phyloP scores from a whole-genome alignment of 768 basidiomycete genomes.

The Lactifluus volemus region DNA sequence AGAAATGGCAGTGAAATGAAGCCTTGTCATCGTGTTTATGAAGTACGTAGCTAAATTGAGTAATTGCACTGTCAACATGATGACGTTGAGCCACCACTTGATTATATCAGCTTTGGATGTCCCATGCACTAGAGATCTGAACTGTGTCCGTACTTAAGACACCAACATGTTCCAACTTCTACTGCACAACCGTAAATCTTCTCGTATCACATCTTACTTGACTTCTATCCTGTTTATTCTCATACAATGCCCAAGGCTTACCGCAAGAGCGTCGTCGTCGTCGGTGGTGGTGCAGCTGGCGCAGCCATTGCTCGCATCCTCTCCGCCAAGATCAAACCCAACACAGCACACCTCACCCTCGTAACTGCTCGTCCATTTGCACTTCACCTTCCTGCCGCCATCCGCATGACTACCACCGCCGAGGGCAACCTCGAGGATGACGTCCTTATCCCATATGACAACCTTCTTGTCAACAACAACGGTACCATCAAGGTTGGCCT shows the following conservation, averaged over 20 bases:
- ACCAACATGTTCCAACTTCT: background rate
- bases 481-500: conserved; percentile 15
- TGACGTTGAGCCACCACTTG: background rate
- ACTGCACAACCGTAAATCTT: background rate
- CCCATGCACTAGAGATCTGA: background rate
- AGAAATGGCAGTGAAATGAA: too few species aligned
- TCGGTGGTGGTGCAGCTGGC: conserved; percentile 54
- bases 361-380: conserved; percentile 44
- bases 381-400: conserved; percentile 39
- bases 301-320: conserved; percentile 37
- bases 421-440: conserved; percentile 31
- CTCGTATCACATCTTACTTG: background rate
- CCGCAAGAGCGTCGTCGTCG: conserved; percentile 35
- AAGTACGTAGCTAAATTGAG: background rate
- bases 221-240: background rate
- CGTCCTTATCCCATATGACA: conserved; percentile 14
- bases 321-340: conserved; percentile 40
- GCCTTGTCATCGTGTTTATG: too few species aligned
- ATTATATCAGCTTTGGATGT: background rate
- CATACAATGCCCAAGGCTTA: background rate
- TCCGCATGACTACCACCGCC: conserved; percentile 45
- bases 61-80: background rate
- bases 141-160: background rate
- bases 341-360: conserved; percentile 43
- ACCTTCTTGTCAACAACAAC: conserved; percentile 9